Evolutionary conservation across 2,329 filamentous ascomycete species (phyloP), one percentile per base, ranked within the genome.

Genomic region (Neofusicoccum ribis): DNA sequence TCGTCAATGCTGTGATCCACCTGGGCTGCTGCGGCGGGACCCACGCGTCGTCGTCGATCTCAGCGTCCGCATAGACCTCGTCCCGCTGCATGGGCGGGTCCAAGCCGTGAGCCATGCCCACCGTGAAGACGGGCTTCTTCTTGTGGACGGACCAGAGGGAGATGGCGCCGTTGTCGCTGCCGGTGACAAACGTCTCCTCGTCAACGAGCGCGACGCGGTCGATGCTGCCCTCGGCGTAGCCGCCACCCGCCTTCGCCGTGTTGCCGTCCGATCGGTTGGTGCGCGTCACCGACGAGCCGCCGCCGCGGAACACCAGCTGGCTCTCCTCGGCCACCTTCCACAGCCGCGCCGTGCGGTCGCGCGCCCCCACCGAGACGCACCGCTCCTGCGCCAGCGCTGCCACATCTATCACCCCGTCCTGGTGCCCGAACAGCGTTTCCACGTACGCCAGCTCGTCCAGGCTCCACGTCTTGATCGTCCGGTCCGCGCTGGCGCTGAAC

Each of bases 301-400:
- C 92, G 65, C 93, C 94, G 54, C 94, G 89, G 79, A 98, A 99
- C 1, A 98, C 93, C 6, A 99, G 86, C 76, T 99, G 95, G 1
- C 91, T 92, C 80, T 99, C 94, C 72, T 99, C 95, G 4, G 92
- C 88, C 1, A 99, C 93, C 78, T 97, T 97, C 95, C 95, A 99
- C 70, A 97, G 80, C 66, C 95, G 86, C 44, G 94, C 95, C 2
- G 93, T 97, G 65, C 94, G 89, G 77, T 99, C 95, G 69, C 95
- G 86, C 5, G 92, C 90, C 64, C 95, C 95, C 17, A 97, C 95
- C 67, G 90, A 95, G 66, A 98, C 85, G 75, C 95, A 97, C 56
- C 92, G 89, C 77, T 98, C 95, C 70, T 93, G 88, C 1, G 90
- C 89, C 68, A 96, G 84, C 23, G 77, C 76, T 17, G 91, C 91